Evolutionary conservation across 805 yeast genomes (phyloP), one percentile per base, ranked within the genome.

Genomic region (Cyberlindnera galapagoensis): DNA sequence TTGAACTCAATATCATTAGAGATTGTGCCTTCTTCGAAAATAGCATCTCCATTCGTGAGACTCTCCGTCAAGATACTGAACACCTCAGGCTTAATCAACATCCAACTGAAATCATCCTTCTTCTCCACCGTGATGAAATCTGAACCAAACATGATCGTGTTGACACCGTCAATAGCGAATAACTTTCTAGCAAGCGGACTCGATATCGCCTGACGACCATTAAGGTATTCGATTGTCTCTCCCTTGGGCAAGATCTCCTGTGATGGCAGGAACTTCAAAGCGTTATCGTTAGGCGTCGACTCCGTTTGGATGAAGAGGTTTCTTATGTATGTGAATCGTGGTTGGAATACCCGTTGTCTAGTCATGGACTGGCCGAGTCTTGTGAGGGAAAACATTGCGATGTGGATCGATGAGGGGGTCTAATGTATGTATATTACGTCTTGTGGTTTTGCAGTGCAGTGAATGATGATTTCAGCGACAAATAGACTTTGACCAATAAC

Each of bases 111-210:
- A 7, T 53, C 55, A 20, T 57, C 48, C 14, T 56, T 51, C 55
- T 84, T 84, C 49, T 82, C 90, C 12, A 86, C 72, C 1, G 95
- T 86, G 40, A 86, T 79, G 56, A 87, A 86, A 56, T 86, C 79
- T 4, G 79, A 66, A 3, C 95, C 95, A 50, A 83, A 76, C 79
- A 86, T 71, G 32, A 86, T 75, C 1, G 86, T 69, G 26, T 67
- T 67, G 23, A 86, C 72, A 4, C 94, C 95, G 46, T 84, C 92
- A 4, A 85, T 64, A 7, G 78, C 65, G 47, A 85, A 79, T 30
- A 85, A 62, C 52, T 77, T 80, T 37, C 81, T 63, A 2, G 94
- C 95, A 32, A 85, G 57, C 6, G 94, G 94, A 5, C 90, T 79
- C 27, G 72, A 65, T 33, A 65, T 60, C 0, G 94, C 90, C 41